Base-by-base conservation (phyloP, 2,329 filamentous ascomycete species). In the Tolypocladium sp. region DNA sequence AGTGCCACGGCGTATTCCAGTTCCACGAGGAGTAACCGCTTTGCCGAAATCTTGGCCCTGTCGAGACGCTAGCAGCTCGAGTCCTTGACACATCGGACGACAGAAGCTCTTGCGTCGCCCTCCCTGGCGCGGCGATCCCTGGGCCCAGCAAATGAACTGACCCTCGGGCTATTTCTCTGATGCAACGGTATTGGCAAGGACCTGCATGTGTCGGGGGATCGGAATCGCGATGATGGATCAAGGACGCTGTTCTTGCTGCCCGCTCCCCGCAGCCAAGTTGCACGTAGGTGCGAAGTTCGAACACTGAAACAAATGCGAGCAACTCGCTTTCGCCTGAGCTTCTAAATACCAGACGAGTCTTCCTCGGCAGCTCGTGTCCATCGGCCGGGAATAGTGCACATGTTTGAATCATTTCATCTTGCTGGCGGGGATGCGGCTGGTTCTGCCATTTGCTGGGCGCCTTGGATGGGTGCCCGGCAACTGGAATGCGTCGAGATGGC, bases 401-500 rank as follows among this genome's bases (percentile, higher is more conserved):
- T 51, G 56, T 27, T 41, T 58, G 25, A 15, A 44, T 20, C 37
- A 20, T 33, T 33, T 55, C 17, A 44, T 33, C 40, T 35, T 10
- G 38, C 49, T 15, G 15, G 57, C 57, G 51, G 38, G 40, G 27
- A 46, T 42, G 57, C 38, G 51, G 37, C 38, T 54, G 49, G 57
- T 35, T 25, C 38, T 56, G 25, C 40, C 25, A 22, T 57, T 41
- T 51, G 46, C 37, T 15, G 12, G 33, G 25, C n/a, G 27, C 13
- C 25, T 27, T 25, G 33, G 52, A 27, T 33, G 54, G 22, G 38
- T 35, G 38, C 37, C 22, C 10, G 37, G 54, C 57, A 57, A 58
- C 62, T 69, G 68, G 68, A 70, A 70, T 70, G 68, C 63, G 65
- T 62, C 62, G 57, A 60, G 57, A 68, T 65, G 65, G 59, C 59